These are phyloP conservation scores for Tolypocladium ovalisporum DNA, from an alignment of 2,329 filamentous ascomycete species.

Conservation along the genomic window DNA sequence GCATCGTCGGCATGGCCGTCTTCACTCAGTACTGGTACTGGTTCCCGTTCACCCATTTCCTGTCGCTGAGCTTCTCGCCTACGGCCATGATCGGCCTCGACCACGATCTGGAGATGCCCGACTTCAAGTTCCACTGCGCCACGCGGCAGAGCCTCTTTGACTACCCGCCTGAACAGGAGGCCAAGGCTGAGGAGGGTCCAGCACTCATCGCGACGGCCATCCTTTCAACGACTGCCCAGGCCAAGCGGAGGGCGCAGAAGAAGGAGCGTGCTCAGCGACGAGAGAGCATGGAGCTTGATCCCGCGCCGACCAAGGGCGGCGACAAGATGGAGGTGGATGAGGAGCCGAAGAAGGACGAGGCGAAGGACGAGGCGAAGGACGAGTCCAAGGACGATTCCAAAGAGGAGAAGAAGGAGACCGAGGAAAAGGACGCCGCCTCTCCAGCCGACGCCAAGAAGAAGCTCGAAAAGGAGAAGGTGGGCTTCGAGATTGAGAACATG, in stretches of 20 bases:
- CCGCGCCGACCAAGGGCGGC: conserved; percentile 47
- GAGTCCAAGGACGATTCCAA: conserved; percentile 51
- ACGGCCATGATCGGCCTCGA: conserved; percentile 93
- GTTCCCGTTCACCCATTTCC: conserved; percentile 98
- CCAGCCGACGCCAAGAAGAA: conserved; percentile 69
- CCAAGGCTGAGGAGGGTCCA: conserved; percentile 87
- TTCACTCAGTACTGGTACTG: conserved; percentile 99
- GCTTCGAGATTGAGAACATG: conserved; percentile 96
- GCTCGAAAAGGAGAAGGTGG: conserved; percentile 88
- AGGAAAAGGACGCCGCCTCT: conserved; percentile 45
- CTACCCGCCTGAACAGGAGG: conserved; percentile 92
- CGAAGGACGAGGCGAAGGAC: conserved; percentile 55
- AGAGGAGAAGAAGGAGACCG: conserved; percentile 53
- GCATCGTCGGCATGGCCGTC: conserved; percentile 93
- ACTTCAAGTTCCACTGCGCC: conserved; percentile 92
- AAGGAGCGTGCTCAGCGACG: conserved; percentile 83
- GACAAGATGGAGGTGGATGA: conserved; percentile 88
- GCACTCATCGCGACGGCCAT: conserved; percentile 93
- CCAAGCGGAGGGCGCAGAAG: conserved; percentile 86
- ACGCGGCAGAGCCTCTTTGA: conserved; percentile 93
- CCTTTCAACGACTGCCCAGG: conserved; percentile 90
- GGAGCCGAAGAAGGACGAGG: conserved; percentile 44
- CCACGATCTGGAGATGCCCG: conserved; percentile 83
- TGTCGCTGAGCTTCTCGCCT: conserved; percentile 91
- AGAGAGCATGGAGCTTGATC: conserved; percentile 93